Evolutionary conservation across 768 basidiomycete species (phyloP), one percentile per base, ranked within the genome.

Genomic region (Tricholoma flavovirens): DNA sequence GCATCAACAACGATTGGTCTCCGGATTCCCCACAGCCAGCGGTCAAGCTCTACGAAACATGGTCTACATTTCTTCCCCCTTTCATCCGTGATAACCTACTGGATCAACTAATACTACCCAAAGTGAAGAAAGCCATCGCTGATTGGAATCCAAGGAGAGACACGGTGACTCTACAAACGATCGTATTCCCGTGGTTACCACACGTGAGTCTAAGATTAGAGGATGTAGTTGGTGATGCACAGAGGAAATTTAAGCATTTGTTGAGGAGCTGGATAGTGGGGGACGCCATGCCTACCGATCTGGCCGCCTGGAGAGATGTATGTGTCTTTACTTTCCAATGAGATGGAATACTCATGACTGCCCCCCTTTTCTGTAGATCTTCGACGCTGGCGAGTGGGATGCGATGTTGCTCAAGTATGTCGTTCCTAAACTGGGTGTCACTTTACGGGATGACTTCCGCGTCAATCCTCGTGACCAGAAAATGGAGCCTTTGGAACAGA

Each of bases 161-260:
- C 55, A 74, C 73, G 2, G 77, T 82, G 0, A 71, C 90, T 0
- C 70, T 98, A 49, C 90, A 88, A 49, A 76, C 81, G 1, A 79
- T 99, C 48, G 84, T 99, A 1, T 96, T 98, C 69, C 97, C 97
- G 8, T 99, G 97, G 97, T 72, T 99, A 46, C 93, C 94, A 4
- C 80, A 93, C 64, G 80, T 96, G 3, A 95, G 92, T 4, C 70
- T 88, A 30, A 75, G 94, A 52, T 72, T 93, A 59, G 93, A 98
- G 51, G 85, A 85, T 22, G 75, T 98, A n/a, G 70, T 98, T 10
- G 89, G 84, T 11, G 93, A 96, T 59, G 89, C 93, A 12, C 84
- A 84, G 64, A 79, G 96, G 63, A 92, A 95, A 66, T 77, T 98
- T 56, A 90, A 91, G 71, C 81, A 78, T 50, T 69, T 91, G 48